These are phyloP conservation scores for Spergularia marina DNA, from an alignment of 148 eudicot species.

Conservation along the genomic window DNA sequence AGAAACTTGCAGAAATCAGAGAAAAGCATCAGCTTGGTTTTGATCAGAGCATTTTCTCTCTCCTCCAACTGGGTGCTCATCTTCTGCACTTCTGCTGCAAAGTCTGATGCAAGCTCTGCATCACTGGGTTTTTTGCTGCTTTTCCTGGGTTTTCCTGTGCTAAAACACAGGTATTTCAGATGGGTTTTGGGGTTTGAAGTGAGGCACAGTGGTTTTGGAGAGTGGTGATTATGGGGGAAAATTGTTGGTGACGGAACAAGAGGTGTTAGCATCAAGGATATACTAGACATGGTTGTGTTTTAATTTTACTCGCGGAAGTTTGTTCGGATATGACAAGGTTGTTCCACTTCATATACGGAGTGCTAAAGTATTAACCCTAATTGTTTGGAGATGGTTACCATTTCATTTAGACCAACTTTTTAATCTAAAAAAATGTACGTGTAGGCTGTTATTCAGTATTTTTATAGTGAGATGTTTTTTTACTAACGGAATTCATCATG, in stretches of 20 bases:
- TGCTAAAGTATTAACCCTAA: too few relatives aligned
- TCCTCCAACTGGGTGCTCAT: slow-evolving; percentile 39
- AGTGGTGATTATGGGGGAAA: neutral
- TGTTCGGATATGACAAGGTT: neutral
- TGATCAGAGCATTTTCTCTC: slow-evolving; percentile 55
- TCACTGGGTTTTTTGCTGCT: slow-evolving; percentile 30
- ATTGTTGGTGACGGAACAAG: neutral
- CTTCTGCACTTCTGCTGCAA: slow-evolving; percentile 47
- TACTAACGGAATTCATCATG: too few relatives aligned
- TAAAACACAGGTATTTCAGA: slow-evolving; percentile 17
- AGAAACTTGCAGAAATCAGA: slow-evolving; percentile 48
- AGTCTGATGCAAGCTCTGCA: slow-evolving; percentile 37
- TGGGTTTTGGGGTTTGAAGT: slow-evolving; percentile 10
- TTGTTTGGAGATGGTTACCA: too few relatives aligned
- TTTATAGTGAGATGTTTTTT: too few relatives aligned
- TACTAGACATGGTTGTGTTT: slow-evolving; percentile 13
- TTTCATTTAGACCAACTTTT: too few relatives aligned
- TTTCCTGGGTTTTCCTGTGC: slow-evolving; percentile 24
- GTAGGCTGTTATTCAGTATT: too few relatives aligned
- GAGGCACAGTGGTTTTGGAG: slow-evolving; percentile 5
- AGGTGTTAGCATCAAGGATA: slow-evolving; percentile 5
- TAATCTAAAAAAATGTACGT: too few relatives aligned
- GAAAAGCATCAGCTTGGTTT: slow-evolving; percentile 55
- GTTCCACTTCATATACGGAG: neutral
- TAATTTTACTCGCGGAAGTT: neutral